These are phyloP conservation scores for Wallacemonas sp. DNA, from an alignment of 208 protist species.

Conservation along the genomic window DNA sequence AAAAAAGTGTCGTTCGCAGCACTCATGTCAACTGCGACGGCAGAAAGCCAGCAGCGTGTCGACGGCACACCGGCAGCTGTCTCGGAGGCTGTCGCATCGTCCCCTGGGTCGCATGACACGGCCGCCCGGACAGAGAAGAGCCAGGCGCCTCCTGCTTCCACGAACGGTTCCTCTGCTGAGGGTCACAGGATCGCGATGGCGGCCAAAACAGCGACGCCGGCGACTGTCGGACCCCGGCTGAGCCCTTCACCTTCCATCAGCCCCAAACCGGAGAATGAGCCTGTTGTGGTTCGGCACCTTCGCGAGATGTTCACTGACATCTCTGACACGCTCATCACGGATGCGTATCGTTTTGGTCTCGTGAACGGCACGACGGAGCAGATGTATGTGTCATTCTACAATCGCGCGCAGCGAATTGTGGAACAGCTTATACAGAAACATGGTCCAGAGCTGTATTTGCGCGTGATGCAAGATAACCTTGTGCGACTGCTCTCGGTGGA, in stretches of 20 bases:
- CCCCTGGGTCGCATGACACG: too few relatives aligned
- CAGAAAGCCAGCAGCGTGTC: too few relatives aligned
- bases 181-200: too few relatives aligned
- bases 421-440: conserved; percentile 27
- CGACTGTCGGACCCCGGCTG: too few relatives aligned
- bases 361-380: conserved; percentile 46
- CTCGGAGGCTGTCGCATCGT: too few relatives aligned
- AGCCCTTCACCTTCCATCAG: conserved; percentile 12
- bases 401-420: conserved; percentile 26
- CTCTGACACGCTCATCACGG: conserved; percentile 45
- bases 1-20: too few relatives aligned
- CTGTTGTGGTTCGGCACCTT: conserved; percentile 49
- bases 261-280: conserved; percentile 24
- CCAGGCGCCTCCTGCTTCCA: too few relatives aligned
- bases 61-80: too few relatives aligned
- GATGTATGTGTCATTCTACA: conserved; percentile 49
- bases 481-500: conserved; percentile 29
- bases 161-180: too few relatives aligned
- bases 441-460: conserved; percentile 23
- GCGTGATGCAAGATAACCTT: conserved; percentile 46
- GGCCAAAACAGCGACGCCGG: too few relatives aligned
- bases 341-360: conserved; percentile 57
- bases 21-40: too few relatives aligned
- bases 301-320: conserved; percentile 62
- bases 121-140: too few relatives aligned